These are phyloP conservation scores for Fusarium sp. DNA, from an alignment of 2,329 filamentous ascomycete species.

Conservation along the genomic window DNA sequence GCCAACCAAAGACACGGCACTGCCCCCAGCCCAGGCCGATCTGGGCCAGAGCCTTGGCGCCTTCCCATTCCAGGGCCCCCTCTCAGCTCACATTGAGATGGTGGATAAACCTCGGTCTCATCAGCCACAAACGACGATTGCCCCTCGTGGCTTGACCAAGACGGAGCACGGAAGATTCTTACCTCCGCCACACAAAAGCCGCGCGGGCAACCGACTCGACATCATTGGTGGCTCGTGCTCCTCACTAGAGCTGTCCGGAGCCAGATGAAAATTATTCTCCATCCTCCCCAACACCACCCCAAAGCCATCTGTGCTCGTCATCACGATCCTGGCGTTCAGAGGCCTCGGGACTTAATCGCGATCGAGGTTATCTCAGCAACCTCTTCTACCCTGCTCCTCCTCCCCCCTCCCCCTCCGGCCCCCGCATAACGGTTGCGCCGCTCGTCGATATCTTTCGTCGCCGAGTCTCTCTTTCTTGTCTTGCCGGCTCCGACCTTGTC, in stretches of 20 bases:
- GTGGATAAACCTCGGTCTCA: slow-evolving; percentile 25
- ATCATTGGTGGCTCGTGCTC: slow-evolving; percentile 49
- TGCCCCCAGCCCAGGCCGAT: slow-evolving; percentile 1
- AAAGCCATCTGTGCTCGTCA: slow-evolving; percentile 47
- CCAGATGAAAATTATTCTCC: slow-evolving; percentile 54
- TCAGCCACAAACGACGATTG: not conserved
- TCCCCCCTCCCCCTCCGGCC: slow-evolving; percentile 12
- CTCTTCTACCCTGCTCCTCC: slow-evolving; percentile 34
- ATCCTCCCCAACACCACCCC: slow-evolving; percentile 43
- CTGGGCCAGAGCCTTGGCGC: slow-evolving; percentile 10
- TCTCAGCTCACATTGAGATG: slow-evolving; percentile 7
- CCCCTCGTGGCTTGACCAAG: slow-evolving; percentile 12
- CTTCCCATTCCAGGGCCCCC: not conserved
- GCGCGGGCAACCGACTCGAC: slow-evolving; percentile 31
- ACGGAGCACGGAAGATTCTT: slow-evolving; percentile 36
- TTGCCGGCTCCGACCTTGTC: slow-evolving; percentile 42
- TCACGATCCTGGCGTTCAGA: slow-evolving; percentile 49
- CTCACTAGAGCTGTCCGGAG: slow-evolving; percentile 45
- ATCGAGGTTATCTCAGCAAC: slow-evolving; percentile 39
- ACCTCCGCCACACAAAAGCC: slow-evolving; percentile 30
- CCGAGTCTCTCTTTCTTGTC: slow-evolving; percentile 35
- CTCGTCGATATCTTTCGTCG: slow-evolving; percentile 30
- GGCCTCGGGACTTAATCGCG: slow-evolving; percentile 41
- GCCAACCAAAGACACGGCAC: slow-evolving; percentile 5
- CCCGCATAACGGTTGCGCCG: slow-evolving; percentile 13